Base-by-base conservation (phyloP, 257 asterid species). In the Ballota nigra region DNA sequence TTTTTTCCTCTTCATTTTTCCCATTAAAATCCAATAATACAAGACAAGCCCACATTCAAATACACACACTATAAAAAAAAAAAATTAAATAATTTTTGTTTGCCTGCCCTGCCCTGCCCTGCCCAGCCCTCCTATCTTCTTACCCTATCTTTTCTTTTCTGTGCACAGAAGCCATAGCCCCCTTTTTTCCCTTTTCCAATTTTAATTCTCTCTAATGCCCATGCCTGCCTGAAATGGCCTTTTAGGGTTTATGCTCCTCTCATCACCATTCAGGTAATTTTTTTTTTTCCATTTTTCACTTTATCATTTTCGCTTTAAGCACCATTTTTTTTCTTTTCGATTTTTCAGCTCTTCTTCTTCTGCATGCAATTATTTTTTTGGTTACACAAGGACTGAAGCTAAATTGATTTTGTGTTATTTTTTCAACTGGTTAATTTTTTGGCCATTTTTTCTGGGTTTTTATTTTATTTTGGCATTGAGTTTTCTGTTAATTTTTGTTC, bases 141-240 rank as follows among this genome's bases (percentile, higher is more conserved):
- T 79, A 75, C 92, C 86, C 87, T 75, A 83, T 82, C 87, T 68
- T 28, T 43, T 69, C 3, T 67, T 23, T 36, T n/a, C n/a, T n/a
- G n/a, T n/a, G 36, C 66, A 34, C 66, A 15, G 31, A 8, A 6
- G 22, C 15, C 45, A 18, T 1, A 19, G 23, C 52, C 12, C 61
- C 34, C 36, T 41, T 41, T 34, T 22, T n/a, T n/a, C n/a, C n/a
- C n/a, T n/a, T n/a, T n/a, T n/a, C n/a, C 60, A 4, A 34, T 18
- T 45, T 28, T 9, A 33, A 16, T 13, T 47, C 10, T 69, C 64
- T 51, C n/a, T 23, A 6, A 77, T 10, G 49, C 67, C 45, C 26
- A 55, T 34, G 57, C 69, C 43, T 62, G n/a, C 83, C n/a, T 82
- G 56, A 76, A 75, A 70, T 52, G 80, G 78, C 78, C 38, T 80